Percentiles rank a stretch among this genome's conserved stretches.
These are phyloP conservation scores for Medicago ruthenica DNA, from an alignment of 306 rosid genomes.

Conservation along the genomic window DNA sequence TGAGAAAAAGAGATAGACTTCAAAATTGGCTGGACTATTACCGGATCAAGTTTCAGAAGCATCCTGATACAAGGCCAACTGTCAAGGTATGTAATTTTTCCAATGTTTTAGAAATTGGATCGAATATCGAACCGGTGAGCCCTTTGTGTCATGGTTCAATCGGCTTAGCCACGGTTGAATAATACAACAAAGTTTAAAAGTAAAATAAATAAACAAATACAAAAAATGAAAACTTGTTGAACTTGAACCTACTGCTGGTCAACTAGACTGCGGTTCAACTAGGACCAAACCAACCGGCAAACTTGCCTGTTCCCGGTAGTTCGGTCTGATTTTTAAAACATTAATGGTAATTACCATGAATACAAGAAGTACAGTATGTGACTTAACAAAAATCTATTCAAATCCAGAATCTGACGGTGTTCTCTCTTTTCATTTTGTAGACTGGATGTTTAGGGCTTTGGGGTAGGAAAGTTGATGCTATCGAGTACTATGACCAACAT, in stretches of 20 bases:
- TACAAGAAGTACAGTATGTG: slow-evolving; percentile 27
- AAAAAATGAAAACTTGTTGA: no score
- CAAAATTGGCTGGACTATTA: slow-evolving; percentile 94
- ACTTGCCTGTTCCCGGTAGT: no score
- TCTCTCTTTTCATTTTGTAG: slow-evolving; percentile 53
- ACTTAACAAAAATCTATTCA: background rate
- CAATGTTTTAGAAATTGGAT: no score
- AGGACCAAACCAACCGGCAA: no score
- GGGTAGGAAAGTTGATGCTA: slow-evolving; percentile 77
- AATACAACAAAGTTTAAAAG: no score
- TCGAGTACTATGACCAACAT: slow-evolving; percentile 75
- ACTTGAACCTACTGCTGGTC: no score
- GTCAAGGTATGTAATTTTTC: slow-evolving; percentile 53
- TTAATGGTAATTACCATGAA: background rate
- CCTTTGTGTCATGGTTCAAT: no score
- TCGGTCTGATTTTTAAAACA: no score
- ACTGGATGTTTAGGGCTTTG: slow-evolving; percentile 69
- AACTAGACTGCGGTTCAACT: no score
- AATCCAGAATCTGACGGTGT: slow-evolving; percentile 36
- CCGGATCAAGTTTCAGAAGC: slow-evolving; percentile 87
- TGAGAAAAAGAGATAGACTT: slow-evolving; percentile 70
- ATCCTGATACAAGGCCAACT: slow-evolving; percentile 75
- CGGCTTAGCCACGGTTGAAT: no score
- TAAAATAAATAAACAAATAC: no score
- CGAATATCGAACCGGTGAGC: no score